These are phyloP conservation scores for Rhamnella rubrinervis DNA, from an alignment of 331 rosid genomes.

Conservation along the genomic window DNA sequence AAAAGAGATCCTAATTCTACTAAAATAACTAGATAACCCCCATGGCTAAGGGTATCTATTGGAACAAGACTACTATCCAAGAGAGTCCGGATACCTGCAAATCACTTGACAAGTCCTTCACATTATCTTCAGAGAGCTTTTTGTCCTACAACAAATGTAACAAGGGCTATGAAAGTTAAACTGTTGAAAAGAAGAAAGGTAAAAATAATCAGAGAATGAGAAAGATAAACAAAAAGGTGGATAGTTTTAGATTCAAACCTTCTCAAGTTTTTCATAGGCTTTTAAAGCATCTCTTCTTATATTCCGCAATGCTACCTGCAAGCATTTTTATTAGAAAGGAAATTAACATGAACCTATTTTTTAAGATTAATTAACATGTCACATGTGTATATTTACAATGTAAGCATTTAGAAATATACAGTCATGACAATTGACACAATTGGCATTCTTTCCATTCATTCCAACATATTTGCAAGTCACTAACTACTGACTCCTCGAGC, in stretches of 20 bases:
- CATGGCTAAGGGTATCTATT: background rate
- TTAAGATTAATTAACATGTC: no score
- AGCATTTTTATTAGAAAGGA: constrained; percentile 13
- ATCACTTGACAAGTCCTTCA: constrained; percentile 80
- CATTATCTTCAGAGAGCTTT: constrained; percentile 86
- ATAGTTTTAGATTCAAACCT: constrained; percentile 55
- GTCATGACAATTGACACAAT: background rate
- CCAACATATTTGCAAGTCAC: background rate
- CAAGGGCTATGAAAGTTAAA: constrained; percentile 17
- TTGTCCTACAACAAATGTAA: constrained; percentile 55
- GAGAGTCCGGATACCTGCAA: constrained; percentile 68
- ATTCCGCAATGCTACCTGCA: constrained; percentile 89
- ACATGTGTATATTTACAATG: background rate
- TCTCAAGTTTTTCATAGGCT: constrained; percentile 93
- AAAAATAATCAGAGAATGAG: constrained; percentile 11
- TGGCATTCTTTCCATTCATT: background rate
- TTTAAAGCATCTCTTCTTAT: constrained; percentile 94
- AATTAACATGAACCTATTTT: constrained; percentile 21
- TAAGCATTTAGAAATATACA: background rate
- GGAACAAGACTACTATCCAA: background rate
- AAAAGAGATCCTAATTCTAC: background rate
- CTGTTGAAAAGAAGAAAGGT: background rate
- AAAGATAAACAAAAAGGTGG: background rate
- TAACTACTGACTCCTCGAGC: background rate
- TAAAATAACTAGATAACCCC: background rate